Evolutionary conservation across 2,329 filamentous ascomycete species (phyloP).

Genomic region (Alternaria sp.): DNA sequence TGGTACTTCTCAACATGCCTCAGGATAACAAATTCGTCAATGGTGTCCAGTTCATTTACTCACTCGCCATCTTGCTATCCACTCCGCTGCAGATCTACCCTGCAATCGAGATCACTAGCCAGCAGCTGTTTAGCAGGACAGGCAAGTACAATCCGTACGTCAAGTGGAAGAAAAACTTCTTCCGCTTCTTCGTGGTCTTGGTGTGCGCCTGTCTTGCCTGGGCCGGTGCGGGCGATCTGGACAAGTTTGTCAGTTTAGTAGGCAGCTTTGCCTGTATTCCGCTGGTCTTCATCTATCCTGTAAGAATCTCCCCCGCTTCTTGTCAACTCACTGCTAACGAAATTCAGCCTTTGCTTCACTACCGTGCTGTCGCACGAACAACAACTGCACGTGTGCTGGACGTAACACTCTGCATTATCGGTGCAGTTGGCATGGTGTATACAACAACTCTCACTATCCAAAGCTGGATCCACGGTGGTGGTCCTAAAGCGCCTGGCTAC

Average conservation of each 20-base stretch:
- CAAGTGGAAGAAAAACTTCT: slow-evolving; percentile 99
- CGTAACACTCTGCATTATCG: slow-evolving; percentile 80
- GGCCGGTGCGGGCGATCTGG: slow-evolving; percentile 89
- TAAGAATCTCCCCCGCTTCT: slow-evolving; percentile 61
- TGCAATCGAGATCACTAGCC: slow-evolving; percentile 95
- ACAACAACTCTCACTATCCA: slow-evolving; percentile 86
- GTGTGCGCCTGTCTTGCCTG: slow-evolving; percentile 88
- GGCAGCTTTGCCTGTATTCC: slow-evolving; percentile 98
- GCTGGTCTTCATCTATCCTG: slow-evolving; percentile 95
- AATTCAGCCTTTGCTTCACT: slow-evolving; percentile 84
- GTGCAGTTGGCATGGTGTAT: slow-evolving; percentile 87
- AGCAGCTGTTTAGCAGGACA: slow-evolving; percentile 89
- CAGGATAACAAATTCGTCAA: slow-evolving; percentile 97
- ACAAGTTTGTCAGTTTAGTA: slow-evolving; percentile 96
- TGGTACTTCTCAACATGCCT: slow-evolving; percentile 93
- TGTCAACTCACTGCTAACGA: slow-evolving; percentile 42
- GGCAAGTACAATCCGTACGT: slow-evolving; percentile 98
- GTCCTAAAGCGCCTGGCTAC: slow-evolving; percentile 67
- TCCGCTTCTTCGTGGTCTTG: slow-evolving; percentile 91
- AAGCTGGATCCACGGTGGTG: slow-evolving; percentile 77
- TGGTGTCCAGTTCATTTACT: slow-evolving; percentile 94
- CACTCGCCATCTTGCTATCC: slow-evolving; percentile 93
- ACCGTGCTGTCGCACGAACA: slow-evolving; percentile 77
- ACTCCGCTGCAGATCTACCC: slow-evolving; percentile 98
- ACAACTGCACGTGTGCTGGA: slow-evolving; percentile 75